Base-by-base conservation (phyloP, 306 rosid species). In the Cicer judaicum region DNA sequence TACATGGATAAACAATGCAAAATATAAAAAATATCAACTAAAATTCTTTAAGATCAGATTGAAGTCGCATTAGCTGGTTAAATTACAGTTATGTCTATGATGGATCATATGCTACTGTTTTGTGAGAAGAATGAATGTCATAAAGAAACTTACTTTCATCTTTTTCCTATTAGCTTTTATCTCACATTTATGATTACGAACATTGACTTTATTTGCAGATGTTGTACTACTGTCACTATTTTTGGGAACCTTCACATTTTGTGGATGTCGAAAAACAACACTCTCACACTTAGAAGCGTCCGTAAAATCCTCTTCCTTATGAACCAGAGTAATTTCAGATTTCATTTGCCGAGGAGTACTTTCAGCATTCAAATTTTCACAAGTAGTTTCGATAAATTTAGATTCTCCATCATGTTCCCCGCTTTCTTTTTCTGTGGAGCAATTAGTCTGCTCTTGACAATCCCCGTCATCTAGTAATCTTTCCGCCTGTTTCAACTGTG, bases 391-490 rank as follows among this genome's bases (percentile, higher is more conserved):
- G 87, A 86, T 88, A 78, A 81, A 91, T 89, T 89, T 90, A 64
- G 89, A 84, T 64, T 92, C 93, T 64, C 85, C 85, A 71, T 88
- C 94, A 36, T 83, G 85, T 77, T 90, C 98, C 36, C 80, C 89
- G 18, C 81, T 73, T 82, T 89, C 98, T 70, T 89, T 93, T 76
- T 85, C 98, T 10, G 84, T 63, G 13, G 85, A 84, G 83, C 85
- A 84, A 82, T 85, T 91, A 44, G 87, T 84, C 81, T 91, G 94
- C 50, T 89, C 94, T 61, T 85, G 96, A 83, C 98, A 94, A 82
- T 88, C 97, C 9, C 95, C 92, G 61, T 90, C 93, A 48, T 92
- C 96, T 55, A 87, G 63, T 61, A 87, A 81, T 62, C 96, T 79
- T 14, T 73, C 79, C 49, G 88, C 96, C n/a, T 86, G 96, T 42